Percentiles rank a stretch among this genome's conserved stretches.
phyloP scores from a whole-genome alignment of 1,139 yeast genomes.

The Arxiozyma heterogenica region DNA sequence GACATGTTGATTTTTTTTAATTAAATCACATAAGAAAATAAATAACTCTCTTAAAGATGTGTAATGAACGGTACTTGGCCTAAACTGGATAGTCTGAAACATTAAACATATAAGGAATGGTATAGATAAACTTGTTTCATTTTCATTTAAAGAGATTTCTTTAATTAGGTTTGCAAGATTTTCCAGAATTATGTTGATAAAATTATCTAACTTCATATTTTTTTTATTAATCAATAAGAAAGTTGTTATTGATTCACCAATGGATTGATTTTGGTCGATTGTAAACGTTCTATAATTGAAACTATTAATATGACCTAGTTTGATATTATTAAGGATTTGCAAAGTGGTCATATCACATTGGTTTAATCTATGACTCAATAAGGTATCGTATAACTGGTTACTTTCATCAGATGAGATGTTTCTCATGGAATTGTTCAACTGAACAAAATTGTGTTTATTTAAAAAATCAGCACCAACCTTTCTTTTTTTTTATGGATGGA shows the following conservation, averaged over 20 bases:
- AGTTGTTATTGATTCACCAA: slow-evolving; percentile 22
- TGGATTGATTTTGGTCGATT: slow-evolving; percentile 27
- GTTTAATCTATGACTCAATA: slow-evolving; percentile 35
- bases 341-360: slow-evolving; percentile 45
- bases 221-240: slow-evolving; percentile 16
- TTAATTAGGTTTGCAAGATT: slow-evolving; percentile 31
- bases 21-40: slow-evolving; percentile 21
- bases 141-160: slow-evolving; percentile 17
- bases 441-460: slow-evolving; percentile 13
- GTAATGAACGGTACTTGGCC: slow-evolving; percentile 46
- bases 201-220: slow-evolving; percentile 18
- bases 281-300: slow-evolving; percentile 31
- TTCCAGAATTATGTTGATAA: slow-evolving; percentile 31
- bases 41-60: slow-evolving; percentile 28
- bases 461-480: slow-evolving; percentile 21
- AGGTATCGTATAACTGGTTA: slow-evolving; percentile 33
- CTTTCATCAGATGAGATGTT: slow-evolving; percentile 32
- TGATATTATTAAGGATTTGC: slow-evolving; percentile 41
- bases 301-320: slow-evolving; percentile 32
- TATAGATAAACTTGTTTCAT: slow-evolving; percentile 30
- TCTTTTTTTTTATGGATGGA: slow-evolving; percentile 16
- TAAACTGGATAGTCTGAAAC: slow-evolving; percentile 44
- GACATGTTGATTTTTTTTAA: slow-evolving; percentile 21
- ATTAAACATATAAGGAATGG: slow-evolving; percentile 50
- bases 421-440: slow-evolving; percentile 11